A percentile compares a stretch with the other conserved stretches of the same genome.
Conservation (phyloP, 495 filamentous ascomycete species). For the Lophiotrema nucula region DNA sequence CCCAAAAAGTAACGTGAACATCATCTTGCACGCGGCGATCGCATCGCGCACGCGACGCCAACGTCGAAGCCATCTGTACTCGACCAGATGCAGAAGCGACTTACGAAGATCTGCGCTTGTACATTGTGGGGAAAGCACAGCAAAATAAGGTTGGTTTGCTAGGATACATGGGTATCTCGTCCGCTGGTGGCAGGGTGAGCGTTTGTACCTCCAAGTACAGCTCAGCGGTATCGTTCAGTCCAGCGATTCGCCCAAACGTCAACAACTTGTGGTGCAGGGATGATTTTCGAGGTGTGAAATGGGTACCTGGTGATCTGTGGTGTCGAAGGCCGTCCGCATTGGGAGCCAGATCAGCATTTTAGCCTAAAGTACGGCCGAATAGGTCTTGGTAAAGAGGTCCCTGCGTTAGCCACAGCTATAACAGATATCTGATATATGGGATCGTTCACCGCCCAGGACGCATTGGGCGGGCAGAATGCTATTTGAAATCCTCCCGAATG, state of each 20-base stretch:
- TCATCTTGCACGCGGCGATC: slow-evolving; percentile 13
- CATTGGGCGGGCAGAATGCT: neutral
- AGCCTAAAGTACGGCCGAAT: slow-evolving; percentile 18
- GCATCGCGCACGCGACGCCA: slow-evolving; percentile 23
- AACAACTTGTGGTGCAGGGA: slow-evolving; percentile 12
- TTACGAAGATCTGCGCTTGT: slow-evolving; percentile 25
- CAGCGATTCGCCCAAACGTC: slow-evolving; percentile 5
- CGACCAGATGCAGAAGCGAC: slow-evolving; percentile 22
- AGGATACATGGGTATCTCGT: slow-evolving; percentile 22
- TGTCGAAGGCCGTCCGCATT: slow-evolving; percentile 12
- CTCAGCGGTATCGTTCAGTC: slow-evolving; percentile 12
- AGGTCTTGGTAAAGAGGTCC: slow-evolving; percentile 17
- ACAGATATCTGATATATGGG: slow-evolving; percentile 7
- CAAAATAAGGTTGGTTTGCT: slow-evolving; percentile 13
- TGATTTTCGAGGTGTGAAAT: slow-evolving; percentile 6
- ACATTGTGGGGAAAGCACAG: slow-evolving; percentile 28
- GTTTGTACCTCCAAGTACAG: slow-evolving; percentile 30
- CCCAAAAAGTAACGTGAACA: slow-evolving; percentile 13
- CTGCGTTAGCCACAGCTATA: slow-evolving; percentile 29
- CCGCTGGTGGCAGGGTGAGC: too few species aligned
- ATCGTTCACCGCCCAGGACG: neutral
- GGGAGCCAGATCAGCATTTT: slow-evolving; percentile 7
- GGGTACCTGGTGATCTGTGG: slow-evolving; percentile 23
- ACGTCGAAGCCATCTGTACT: slow-evolving; percentile 15
- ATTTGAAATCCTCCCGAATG: slow-evolving; percentile 17